phyloP scores from a whole-genome alignment of 2,329 filamentous ascomycete species.

The Paracoccidioides lutzii region DNA sequence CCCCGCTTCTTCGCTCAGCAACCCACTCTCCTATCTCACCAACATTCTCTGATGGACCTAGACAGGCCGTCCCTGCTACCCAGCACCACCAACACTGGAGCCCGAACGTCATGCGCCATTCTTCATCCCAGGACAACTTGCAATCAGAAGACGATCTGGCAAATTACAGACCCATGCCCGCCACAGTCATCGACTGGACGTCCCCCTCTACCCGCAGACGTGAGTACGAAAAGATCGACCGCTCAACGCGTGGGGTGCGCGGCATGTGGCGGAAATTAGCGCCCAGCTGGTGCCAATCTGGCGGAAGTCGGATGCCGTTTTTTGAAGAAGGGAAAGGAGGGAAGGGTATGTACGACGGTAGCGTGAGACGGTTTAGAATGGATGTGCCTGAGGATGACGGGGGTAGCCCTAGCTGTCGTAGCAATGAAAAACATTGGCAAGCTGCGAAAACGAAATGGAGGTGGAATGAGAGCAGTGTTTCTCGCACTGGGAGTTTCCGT shows the following conservation, averaged over 20 bases:
- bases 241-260: slow-evolving; percentile 29
- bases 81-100: slow-evolving; percentile 1
- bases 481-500: not conserved
- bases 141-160: not conserved
- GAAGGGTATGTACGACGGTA: slow-evolving; percentile 30
- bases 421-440: not conserved
- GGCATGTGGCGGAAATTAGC: slow-evolving; percentile 31
- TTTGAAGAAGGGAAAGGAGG: slow-evolving; percentile 28
- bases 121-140: not conserved
- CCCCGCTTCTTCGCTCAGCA: slow-evolving; percentile 87
- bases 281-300: slow-evolving; percentile 28
- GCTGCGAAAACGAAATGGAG: not conserved
- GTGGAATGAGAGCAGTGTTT: slow-evolving; percentile 4
- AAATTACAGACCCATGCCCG: slow-evolving; percentile 16
- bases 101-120: not conserved
- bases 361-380: slow-evolving; percentile 34
- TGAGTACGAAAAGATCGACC: slow-evolving; percentile 43
- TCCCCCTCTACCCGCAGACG: slow-evolving; percentile 30
- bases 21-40: slow-evolving; percentile 59
- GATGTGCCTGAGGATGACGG: slow-evolving; percentile 24
- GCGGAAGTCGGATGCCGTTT: slow-evolving; percentile 25
- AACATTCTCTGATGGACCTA: not conserved
- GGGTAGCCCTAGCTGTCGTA: not conserved
- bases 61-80: not conserved
- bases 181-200: slow-evolving; percentile 36